Evolutionary conservation across 768 basidiomycete genomes (phyloP), one percentile per base, ranked within the genome.

Genomic region (Suillus discolor): DNA sequence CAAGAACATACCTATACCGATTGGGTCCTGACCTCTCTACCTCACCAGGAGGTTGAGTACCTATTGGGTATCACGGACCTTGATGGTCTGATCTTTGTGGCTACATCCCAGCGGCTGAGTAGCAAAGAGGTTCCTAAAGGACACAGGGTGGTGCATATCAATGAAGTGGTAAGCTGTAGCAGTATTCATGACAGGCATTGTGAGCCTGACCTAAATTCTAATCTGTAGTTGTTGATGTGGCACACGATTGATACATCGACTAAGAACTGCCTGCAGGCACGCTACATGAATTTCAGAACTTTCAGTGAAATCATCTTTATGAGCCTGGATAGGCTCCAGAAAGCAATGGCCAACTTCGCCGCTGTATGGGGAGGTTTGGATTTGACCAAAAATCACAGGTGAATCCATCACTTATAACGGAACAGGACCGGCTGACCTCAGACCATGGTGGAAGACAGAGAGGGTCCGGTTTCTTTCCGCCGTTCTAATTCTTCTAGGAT

Each of bases 261-360:
- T 8, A 12, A 55, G 9, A 55, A 16, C 18, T 8, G 34, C 20
- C 54, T 55, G 31, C 54, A 12, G 34, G 31, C 31, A 16, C 6
- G 54, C 20, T 55, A 55, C 34, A 55, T 55, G 54, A 20, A 34
- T 55, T 55, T 55, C 18, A 31, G 12, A 55, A 55, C 54, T 34
- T 55, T 55, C 31, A 34, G 15, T 34, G 11, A 34, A 20, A 31
- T 55, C 31, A 55, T 55, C 34, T 20, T 11, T 15, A 55, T 55
- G 54, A 9, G 28, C 28, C 28, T 31, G 28, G 28, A 31, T 31
- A 31, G 28, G 28, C 28, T 31, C 28, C 28, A 31, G 28, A 31
- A 31, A 31, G 54, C 34, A 11, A 55, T 55, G 31, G 12, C 2
- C 11, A 20, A 34, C 4, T 55, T 36, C 13, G 4, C 54, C 0